These are phyloP conservation scores for Botrytis sinoallii DNA, from an alignment of 2,329 filamentous ascomycete genomes.

Conservation along the genomic window DNA sequence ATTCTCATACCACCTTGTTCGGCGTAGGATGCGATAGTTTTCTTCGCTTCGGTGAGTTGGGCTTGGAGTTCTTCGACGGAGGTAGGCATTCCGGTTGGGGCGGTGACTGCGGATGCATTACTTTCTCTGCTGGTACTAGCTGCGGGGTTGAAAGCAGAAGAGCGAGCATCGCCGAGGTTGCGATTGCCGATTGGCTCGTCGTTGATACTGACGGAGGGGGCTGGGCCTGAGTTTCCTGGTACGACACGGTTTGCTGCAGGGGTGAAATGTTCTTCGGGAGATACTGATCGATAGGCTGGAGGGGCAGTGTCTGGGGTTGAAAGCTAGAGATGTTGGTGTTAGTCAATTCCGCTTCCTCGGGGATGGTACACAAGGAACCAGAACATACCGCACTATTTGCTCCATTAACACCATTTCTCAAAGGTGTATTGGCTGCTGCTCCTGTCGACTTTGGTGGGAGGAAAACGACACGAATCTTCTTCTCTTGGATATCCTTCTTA, in stretches of 20 bases:
- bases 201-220: constrained; percentile 41
- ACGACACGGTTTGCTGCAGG: constrained; percentile 34
- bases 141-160: constrained; percentile 70
- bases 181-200: constrained; percentile 43
- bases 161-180: constrained; percentile 56
- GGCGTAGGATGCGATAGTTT: constrained; percentile 66
- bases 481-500: constrained; percentile 80
- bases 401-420: constrained; percentile 33
- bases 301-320: constrained; percentile 37
- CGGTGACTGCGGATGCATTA: constrained; percentile 43
- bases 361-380: not conserved
- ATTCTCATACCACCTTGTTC: constrained; percentile 73
- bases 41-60: constrained; percentile 73
- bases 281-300: constrained; percentile 55
- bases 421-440: constrained; percentile 29
- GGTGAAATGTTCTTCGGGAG: constrained; percentile 42
- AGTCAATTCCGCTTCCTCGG: not conserved
- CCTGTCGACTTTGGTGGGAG: constrained; percentile 57
- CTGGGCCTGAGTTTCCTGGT: constrained; percentile 29
- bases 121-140: constrained; percentile 28
- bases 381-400: constrained; percentile 28
- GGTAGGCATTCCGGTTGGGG: constrained; percentile 41
- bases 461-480: constrained; percentile 92
- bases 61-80: constrained; percentile 62
- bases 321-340: constrained; percentile 20